phyloP scores from a whole-genome alignment of 345 rosid species.

The Populus davidiana region DNA sequence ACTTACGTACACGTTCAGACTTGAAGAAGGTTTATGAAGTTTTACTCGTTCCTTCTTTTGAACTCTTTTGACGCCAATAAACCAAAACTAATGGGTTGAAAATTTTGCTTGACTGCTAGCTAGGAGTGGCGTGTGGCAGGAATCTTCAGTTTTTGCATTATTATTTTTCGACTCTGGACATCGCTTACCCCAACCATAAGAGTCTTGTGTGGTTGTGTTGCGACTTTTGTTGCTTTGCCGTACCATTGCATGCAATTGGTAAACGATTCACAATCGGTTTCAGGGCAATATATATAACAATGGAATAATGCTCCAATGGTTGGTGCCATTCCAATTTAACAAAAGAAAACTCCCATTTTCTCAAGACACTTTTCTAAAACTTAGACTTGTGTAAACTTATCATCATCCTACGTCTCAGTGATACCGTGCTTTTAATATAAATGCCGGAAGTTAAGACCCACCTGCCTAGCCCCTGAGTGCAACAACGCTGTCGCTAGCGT shows the following conservation, averaged over 20 bases:
- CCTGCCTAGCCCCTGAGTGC: too few relatives aligned
- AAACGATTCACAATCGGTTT: neutral
- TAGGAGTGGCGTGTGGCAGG: neutral
- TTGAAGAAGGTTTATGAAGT: neutral
- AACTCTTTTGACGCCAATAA: neutral
- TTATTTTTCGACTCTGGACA: too few relatives aligned
- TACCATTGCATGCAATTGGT: too few relatives aligned
- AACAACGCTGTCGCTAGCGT: too few relatives aligned
- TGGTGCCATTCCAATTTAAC: neutral
- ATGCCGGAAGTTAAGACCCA: neutral
- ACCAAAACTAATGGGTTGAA: neutral
- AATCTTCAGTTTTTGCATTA: neutral
- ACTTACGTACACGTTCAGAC: neutral
- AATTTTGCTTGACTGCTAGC: neutral
- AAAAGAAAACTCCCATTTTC: neutral
- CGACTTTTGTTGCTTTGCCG: too few relatives aligned
- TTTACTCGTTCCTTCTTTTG: neutral
- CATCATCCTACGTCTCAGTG: neutral
- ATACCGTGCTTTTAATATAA: neutral
- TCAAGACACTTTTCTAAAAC: too few relatives aligned
- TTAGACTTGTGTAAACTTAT: neutral
- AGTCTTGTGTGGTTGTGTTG: too few relatives aligned
- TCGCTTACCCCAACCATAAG: too few relatives aligned
- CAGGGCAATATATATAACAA: neutral
- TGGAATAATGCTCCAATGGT: neutral